These are phyloP conservation scores for Wickerhamiella pararugosa DNA, from an alignment of 1,139 yeast genomes.

Conservation along the genomic window DNA sequence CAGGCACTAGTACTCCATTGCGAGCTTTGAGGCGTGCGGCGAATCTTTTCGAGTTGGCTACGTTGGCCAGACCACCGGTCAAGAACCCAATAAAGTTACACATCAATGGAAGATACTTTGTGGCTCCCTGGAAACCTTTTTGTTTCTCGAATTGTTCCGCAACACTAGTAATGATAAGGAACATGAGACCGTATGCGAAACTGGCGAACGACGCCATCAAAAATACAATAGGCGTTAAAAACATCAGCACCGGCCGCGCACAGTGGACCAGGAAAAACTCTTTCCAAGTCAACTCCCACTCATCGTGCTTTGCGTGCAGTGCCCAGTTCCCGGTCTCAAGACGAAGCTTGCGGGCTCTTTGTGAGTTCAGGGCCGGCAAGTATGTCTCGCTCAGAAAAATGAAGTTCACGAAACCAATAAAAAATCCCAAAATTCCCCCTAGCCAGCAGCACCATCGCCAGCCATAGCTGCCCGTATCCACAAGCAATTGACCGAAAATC, in stretches of 20 bases:
- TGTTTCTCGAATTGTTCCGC: background rate
- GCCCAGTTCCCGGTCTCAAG: constrained; percentile 34
- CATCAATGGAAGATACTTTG: constrained; percentile 3
- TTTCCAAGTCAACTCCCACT: constrained; percentile 26
- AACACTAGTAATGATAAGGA: constrained; percentile 19
- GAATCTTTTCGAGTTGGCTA: constrained; percentile 15
- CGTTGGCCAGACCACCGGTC: constrained; percentile 8
- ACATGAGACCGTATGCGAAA: constrained; percentile 34
- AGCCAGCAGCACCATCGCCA: constrained; percentile 52
- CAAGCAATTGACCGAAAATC: constrained; percentile 49
- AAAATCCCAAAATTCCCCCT: constrained; percentile 50
- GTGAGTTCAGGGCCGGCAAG: constrained; percentile 46
- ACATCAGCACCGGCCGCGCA: constrained; percentile 32
- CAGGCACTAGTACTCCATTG: constrained; percentile 32
- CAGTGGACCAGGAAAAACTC: constrained; percentile 30
- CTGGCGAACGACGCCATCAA: constrained; percentile 31
- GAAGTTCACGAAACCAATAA: constrained; percentile 33
- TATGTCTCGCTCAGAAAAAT: constrained; percentile 56
- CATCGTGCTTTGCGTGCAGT: constrained; percentile 20
- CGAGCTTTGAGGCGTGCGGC: constrained; percentile 19
- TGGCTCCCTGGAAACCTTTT: constrained; percentile 1
- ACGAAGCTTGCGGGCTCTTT: constrained; percentile 42
- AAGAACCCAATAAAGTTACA: constrained; percentile 6
- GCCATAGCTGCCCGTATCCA: constrained; percentile 22
- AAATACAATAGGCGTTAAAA: constrained; percentile 32